These are phyloP conservation scores for Aspergillus sp. DNA, from an alignment of 2,329 filamentous ascomycete genomes.

Conservation along the genomic window DNA sequence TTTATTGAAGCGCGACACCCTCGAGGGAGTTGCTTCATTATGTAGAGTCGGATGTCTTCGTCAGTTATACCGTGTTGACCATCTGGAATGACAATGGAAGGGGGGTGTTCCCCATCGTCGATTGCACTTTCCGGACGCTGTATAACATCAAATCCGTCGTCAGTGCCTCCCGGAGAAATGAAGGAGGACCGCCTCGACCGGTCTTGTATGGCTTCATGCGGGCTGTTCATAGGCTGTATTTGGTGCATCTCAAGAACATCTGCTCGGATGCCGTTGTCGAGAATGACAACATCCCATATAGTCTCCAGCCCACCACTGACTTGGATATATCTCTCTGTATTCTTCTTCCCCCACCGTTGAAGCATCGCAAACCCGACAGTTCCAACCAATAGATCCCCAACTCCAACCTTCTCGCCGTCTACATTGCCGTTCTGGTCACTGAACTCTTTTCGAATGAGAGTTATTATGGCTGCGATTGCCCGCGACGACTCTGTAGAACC, in stretches of 20 bases:
- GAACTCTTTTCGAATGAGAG: slow-evolving; percentile 47
- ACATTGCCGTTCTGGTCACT: slow-evolving; percentile 34
- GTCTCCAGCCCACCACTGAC: slow-evolving; percentile 44
- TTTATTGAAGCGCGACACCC: slow-evolving; percentile 45
- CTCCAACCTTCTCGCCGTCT: slow-evolving; percentile 40
- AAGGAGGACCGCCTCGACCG: slow-evolving; percentile 56
- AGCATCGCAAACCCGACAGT: slow-evolving; percentile 47
- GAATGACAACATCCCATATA: slow-evolving; percentile 50
- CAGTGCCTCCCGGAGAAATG: slow-evolving; percentile 36
- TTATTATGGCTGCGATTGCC: slow-evolving; percentile 50
- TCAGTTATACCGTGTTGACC: slow-evolving; percentile 42
- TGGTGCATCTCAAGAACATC: slow-evolving; percentile 47
- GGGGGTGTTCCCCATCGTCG: slow-evolving; percentile 22
- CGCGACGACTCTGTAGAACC: slow-evolving; percentile 51
- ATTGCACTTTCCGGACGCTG: slow-evolving; percentile 31
- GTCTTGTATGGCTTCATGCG: slow-evolving; percentile 47
- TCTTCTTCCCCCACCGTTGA: slow-evolving; percentile 48
- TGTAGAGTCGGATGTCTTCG: slow-evolving; percentile 50
- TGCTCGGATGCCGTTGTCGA: slow-evolving; percentile 47
- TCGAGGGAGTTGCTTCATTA: slow-evolving; percentile 44
- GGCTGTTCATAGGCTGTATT: slow-evolving; percentile 30
- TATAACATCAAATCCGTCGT: slow-evolving; percentile 41
- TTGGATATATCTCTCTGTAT: slow-evolving; percentile 42
- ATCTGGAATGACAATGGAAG: slow-evolving; percentile 35
- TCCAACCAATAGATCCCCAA: slow-evolving; percentile 46